Evolutionary conservation across 768 basidiomycete species (phyloP), one percentile per base, ranked within the genome.

Genomic region (Mrakia frigida): DNA sequence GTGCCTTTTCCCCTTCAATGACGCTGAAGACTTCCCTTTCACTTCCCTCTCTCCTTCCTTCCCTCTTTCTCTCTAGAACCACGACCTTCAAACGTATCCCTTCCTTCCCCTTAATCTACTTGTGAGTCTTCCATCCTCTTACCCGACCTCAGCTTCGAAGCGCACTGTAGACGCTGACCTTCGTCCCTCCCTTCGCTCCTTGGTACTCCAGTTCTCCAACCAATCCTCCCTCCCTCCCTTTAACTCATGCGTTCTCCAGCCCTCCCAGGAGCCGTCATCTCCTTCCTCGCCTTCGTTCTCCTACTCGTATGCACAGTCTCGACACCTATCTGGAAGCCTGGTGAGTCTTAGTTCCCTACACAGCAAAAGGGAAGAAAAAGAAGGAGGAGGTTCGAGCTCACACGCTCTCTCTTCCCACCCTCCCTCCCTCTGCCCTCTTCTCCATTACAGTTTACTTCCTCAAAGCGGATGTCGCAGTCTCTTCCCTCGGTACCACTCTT

Each of bases 241-340:
- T 39, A 25, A 11, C 41, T 25, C 41, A 73, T 73, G 72, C 35
- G 14, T 5, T 35, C 72, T 14, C 61, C 73, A 5, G 73, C 73
- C 25, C 18, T 35, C 21, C 73, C 73, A 23, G 63, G 73, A 43
- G 73, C 63, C 28, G 50, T 74, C 73, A 50, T 74, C 61, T 65
- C 73, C 31, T 67, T 74, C 63, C 25, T 63, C 0, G 73, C 73
- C 5, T 74, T 74, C 61, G 21, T 67, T 1, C 33, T 74, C 28
- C 73, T 74, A 1, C 63, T 74, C 28, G 43, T 74, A 9, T 74
- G 73, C 73, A 65, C 63, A 0, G 60, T 74, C 21, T 65, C 60
- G 0, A 74, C 73, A 14, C 73, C 73, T 1, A 50, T 74, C 33
- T 65, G 61, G 60, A 74, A 74, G 73, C 46, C 41, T 28, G 63